Conservation (phyloP, 192 early-diverging fungal genomes). For the Lobosporangium transversale region DNA sequence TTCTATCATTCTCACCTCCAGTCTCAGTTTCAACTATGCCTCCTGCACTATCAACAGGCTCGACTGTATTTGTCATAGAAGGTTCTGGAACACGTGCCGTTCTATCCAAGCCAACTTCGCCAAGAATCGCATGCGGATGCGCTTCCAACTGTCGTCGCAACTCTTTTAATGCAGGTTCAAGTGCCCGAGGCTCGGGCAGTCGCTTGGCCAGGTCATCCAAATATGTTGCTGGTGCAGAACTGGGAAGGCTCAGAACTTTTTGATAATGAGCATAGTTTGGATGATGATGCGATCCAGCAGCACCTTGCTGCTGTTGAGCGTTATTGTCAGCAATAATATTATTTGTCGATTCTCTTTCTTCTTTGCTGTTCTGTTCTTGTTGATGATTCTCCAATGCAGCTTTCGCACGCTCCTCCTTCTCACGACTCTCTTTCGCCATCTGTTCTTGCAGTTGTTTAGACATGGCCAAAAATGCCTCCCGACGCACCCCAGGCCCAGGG, state of each 20-base stretch:
- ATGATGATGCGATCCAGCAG: background rate
- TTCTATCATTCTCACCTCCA: background rate
- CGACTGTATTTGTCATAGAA: background rate
- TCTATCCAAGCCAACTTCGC: slow-evolving; percentile 75
- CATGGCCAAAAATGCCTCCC: slow-evolving; percentile 41
- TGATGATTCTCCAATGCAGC: background rate
- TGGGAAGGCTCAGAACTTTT: slow-evolving; percentile 30
- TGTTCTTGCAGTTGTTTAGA: slow-evolving; percentile 47
- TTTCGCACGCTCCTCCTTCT: background rate
- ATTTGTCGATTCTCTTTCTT: background rate
- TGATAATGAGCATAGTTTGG: slow-evolving; percentile 19
- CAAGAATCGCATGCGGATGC: slow-evolving; percentile 60
- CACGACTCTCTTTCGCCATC: slow-evolving; percentile 25
- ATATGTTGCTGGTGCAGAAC: slow-evolving; percentile 23
- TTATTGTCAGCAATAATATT: background rate
- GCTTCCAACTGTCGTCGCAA: slow-evolving; percentile 48
- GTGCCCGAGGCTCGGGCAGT: slow-evolving; percentile 31
- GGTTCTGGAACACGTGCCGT: slow-evolving; percentile 55
- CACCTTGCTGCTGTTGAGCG: background rate
- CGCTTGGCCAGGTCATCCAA: slow-evolving; percentile 19
- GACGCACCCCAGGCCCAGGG: slow-evolving; percentile 8
- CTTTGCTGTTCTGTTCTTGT: background rate
- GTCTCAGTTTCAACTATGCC: background rate
- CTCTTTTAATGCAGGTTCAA: slow-evolving; percentile 39
- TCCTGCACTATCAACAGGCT: background rate